Base-by-base conservation (phyloP, 345 rosid genomes). In the Moricandia arvensis region DNA sequence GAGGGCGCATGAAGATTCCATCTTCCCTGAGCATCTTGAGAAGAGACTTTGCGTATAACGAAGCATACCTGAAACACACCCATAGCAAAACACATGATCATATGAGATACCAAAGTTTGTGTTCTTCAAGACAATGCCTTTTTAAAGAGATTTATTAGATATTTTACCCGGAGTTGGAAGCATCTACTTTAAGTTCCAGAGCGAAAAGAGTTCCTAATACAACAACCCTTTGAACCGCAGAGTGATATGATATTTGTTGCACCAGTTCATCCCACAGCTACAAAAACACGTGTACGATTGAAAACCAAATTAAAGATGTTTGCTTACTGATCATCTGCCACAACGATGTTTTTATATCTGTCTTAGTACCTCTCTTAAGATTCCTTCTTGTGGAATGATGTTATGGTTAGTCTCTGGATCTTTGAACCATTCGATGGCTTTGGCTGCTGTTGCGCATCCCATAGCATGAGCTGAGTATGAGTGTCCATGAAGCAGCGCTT, bases 401-500 rank as follows among this genome's bases (percentile, higher is more conserved):
- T 94, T 94, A 76, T 35, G 73, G 73, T 91, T 94, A 66, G 89
- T 85, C 74, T 68, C 80, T 73, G 96, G 92, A 85, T 94, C 89
- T 79, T 85, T 91, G 81, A 87, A 90, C 97, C 97, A 90, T 79
- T 83, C 79, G 16, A 94, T 91, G 59, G 98, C 75, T 73, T 88
- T 94, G 65, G 77, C 85, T 58, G 98, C 97, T 59, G 97, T 97
- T 27, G 86, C 76, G 63, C 97, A 94, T 41, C 96, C 98, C 89
- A 89, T 83, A 63, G 97, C 93, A 83, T 94, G 97, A 60, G 96
- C 98, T 38, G 94, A 60, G 79, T 93, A 91, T 4, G 98, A 91
- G 78, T 93, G 98, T 71, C 98, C 98, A 79, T 91, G 98, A 78
- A 93, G 83, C 75, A 93, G 89, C 18, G 97, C 98, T 79, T 85